Base-by-base conservation (phyloP, 345 rosid genomes). In the Boechera divaricarpa region DNA sequence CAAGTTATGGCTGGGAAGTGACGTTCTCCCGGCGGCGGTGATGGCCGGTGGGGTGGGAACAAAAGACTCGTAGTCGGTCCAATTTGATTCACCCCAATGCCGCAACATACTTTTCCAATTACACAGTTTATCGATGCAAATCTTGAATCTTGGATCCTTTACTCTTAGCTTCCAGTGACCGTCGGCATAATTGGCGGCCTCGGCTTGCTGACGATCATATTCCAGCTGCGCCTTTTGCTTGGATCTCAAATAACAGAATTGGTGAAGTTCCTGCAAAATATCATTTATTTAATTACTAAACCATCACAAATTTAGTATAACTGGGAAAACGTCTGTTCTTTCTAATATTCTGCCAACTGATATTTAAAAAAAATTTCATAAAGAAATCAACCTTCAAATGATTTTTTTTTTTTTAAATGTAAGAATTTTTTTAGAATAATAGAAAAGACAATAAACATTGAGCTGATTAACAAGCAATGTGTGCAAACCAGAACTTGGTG, bases 51-150 rank as follows among this genome's bases (percentile, higher is more conserved):
- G 99, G 28, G 97, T 79, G 9, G 94, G 91, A 74, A 69, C 72
- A 52, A 70, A 81, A 44, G 76, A 72, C 53, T 85, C 84, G 38
- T 92, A 87, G 28, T 89, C 89, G 15, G 79, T 79, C 7, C 96
- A 92, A 87, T 97, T 92, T 57, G 94, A 90, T 76, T 95, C 96
- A 2, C 98, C 97, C 99, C 99, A 92, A 49, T 95, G 98, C 33
- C 83, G 79, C 59, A 95, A 64, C 99, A 92, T 95, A 81, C 91
- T 84, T 82, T 86, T 87, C 99, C 98, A 95, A 61, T 79, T 76
- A 75, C 99, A 95, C 69, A 95, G 60, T 5, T 88, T 86, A 78
- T 95, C 98, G 4, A 88, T 80, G 74, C 99, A 95, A 60, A 86
- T 91, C 63, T 84, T 81, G 63, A 80, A 70, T 54, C 99, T 88